Conservation (phyloP, 2,329 filamentous ascomycete species). For the Colletotrichum sp. region DNA sequence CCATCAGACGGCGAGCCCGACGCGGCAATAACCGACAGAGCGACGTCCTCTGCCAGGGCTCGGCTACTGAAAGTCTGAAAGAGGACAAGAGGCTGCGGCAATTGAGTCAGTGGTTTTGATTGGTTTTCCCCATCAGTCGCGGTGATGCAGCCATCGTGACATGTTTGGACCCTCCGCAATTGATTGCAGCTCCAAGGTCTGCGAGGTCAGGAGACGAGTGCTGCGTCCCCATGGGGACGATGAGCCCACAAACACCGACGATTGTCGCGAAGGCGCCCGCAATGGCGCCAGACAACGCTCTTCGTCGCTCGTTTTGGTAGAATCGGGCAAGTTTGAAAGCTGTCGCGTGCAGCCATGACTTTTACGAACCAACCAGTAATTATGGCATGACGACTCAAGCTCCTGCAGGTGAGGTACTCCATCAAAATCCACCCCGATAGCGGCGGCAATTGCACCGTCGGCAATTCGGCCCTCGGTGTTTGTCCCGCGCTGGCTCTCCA, state of each 20-base stretch:
- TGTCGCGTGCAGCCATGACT: not conserved
- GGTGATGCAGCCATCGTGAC: not conserved
- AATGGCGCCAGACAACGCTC: not conserved
- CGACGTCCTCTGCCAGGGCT: not conserved
- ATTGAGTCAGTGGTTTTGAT: not conserved
- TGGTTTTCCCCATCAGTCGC: not conserved
- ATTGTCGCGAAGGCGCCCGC: not conserved
- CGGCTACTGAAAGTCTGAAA: not conserved
- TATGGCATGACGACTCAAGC: not conserved
- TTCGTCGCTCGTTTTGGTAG: not conserved
- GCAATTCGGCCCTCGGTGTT: slow-evolving; percentile 14
- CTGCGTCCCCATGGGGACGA: not conserved
- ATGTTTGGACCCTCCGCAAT: not conserved
- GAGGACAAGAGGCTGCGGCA: not conserved
- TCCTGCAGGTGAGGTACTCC: not conserved
- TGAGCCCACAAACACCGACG: not conserved
- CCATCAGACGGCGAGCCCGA: not conserved
- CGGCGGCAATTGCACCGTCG: slow-evolving; percentile 12
- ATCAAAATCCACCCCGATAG: not conserved
- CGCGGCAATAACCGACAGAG: not conserved
- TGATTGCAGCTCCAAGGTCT: not conserved
- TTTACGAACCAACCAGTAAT: not conserved
- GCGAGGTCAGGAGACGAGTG: not conserved
- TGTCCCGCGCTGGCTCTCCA: not conserved
- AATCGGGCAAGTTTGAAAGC: not conserved